Evolutionary conservation across 495 filamentous ascomycete genomes (phyloP).

Genomic region (Aspergillus biplanus): DNA sequence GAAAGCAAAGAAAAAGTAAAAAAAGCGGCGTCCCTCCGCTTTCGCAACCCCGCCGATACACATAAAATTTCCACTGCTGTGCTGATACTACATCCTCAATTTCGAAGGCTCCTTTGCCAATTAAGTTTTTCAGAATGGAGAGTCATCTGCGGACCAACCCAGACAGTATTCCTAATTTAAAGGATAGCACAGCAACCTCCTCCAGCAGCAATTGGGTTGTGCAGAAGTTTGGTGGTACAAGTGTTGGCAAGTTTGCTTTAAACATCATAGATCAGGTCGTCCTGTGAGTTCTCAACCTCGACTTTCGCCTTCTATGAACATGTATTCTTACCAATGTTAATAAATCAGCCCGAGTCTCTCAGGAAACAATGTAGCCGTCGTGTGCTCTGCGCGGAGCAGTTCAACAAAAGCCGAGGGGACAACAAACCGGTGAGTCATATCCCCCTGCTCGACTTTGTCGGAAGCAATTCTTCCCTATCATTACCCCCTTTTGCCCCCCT

Average conservation of each 20-base stretch:
- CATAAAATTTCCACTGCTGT: slow-evolving; percentile 31
- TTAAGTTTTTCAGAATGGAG: slow-evolving; percentile 24
- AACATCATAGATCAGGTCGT: slow-evolving; percentile 79
- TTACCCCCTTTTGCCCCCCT: background rate
- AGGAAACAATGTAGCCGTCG: slow-evolving; percentile 75
- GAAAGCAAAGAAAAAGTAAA: slow-evolving; percentile 33
- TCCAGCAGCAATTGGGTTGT: slow-evolving; percentile 66
- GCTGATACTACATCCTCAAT: slow-evolving; percentile 12
- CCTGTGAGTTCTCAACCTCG: slow-evolving; percentile 49
- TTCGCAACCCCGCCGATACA: slow-evolving; percentile 38
- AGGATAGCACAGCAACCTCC: slow-evolving; percentile 16
- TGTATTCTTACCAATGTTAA: slow-evolving; percentile 14
- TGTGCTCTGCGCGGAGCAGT: slow-evolving; percentile 91
- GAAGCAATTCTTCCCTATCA: background rate
- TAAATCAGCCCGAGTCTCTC: slow-evolving; percentile 63
- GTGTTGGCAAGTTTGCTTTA: slow-evolving; percentile 67
- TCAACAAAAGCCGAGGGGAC: slow-evolving; percentile 90
- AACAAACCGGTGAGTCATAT: slow-evolving; percentile 81
- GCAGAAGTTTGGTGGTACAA: slow-evolving; percentile 85
- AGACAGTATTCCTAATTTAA: slow-evolving; percentile 19
- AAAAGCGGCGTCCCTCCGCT: slow-evolving; percentile 38
- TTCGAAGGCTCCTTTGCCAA: slow-evolving; percentile 12
- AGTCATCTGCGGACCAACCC: slow-evolving; percentile 19
- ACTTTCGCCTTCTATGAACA: background rate
- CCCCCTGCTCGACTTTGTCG: background rate